Base-by-base conservation (phyloP, 176 grass and related monocot species). In the Eragrostis curvula region DNA sequence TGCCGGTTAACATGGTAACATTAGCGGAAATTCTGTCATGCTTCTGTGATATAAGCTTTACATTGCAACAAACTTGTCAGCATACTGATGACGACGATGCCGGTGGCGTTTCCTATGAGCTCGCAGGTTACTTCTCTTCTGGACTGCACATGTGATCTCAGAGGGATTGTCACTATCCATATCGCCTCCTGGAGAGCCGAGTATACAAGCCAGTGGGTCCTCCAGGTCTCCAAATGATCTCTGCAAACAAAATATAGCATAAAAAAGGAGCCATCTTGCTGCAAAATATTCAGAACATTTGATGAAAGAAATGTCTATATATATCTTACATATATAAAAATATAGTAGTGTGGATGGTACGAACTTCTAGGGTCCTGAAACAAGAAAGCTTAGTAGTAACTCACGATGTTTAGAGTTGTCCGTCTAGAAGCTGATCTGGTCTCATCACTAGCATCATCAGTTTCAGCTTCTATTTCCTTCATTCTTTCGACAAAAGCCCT, bases 131-230 rank as follows among this genome's bases (percentile, higher is more conserved):
- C 32, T 36, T 36, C 32, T 36, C 32, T 36, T 36, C 32, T 2
- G 32, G 73, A 57, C 25, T 5, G 41, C 68, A 24, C 59, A 63
- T 62, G 15, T 72, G 70, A 25, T 9, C 9, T 92, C 66, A 7
- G 87, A 85, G 58, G 60, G 53, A 4, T 24, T 57, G 55, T 12
- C 77, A 62, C 60, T 75, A 65, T 95, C 93, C 48, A 46, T 84
- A 64, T 48, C 16, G 24, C 29, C 28, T 65, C 78, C 83, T 51
- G 75, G 8, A 49, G 71, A 86, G 75, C 88, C 83, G 68, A 96
- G 85, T 72, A 92, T 53, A 75, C 79, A 88, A 20, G 81, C 83
- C 72, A 92, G 53, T 18, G 93, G 90, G 80, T 96, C 85, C 52
- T 83, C 76, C 80, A 89, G 56, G 43, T 85, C 71, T 64, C 82